Conservation (phyloP, 1,284 basidiomycete genomes). For the Fomitopsis palustris region DNA sequence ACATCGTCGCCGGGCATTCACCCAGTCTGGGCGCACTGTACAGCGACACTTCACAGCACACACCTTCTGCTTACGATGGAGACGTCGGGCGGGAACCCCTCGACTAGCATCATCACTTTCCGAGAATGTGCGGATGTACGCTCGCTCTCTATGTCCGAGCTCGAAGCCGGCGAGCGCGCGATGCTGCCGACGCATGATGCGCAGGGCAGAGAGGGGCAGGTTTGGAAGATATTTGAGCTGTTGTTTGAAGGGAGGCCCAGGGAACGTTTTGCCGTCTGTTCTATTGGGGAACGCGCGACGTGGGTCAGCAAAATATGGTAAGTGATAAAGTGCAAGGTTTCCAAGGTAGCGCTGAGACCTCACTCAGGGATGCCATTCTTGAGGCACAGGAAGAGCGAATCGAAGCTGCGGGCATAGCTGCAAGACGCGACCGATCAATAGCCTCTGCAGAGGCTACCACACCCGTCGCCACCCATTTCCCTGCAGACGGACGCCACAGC, state of each 20-base stretch:
- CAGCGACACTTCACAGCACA: constrained; percentile 42
- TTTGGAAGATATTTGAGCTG: constrained; percentile 60
- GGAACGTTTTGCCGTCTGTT: constrained; percentile 59
- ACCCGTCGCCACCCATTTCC: neutral
- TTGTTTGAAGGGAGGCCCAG: constrained; percentile 45
- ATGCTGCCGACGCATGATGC: constrained; percentile 33
- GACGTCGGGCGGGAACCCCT: constrained; percentile 40
- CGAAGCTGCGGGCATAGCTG: constrained; percentile 1
- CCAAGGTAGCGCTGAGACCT: neutral
- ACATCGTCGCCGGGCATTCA: constrained; percentile 22
- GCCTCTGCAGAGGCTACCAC: neutral
- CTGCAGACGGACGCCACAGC: neutral
- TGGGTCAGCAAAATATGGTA: constrained; percentile 76
- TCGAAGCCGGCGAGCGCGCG: constrained; percentile 40
- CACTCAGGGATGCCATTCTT: constrained; percentile 58
- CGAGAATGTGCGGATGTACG: constrained; percentile 57
- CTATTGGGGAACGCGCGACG: constrained; percentile 58
- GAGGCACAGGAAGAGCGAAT: constrained; percentile 30
- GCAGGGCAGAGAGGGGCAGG: constrained; percentile 24
- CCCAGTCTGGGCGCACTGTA: constrained; percentile 53
- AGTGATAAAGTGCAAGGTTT: constrained; percentile 10
- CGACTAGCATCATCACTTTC: constrained; percentile 45
- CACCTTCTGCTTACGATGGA: constrained; percentile 48
- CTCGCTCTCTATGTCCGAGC: constrained; percentile 44
- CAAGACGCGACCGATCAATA: neutral